Conservation (phyloP, 2,329 filamentous ascomycete species). For the Curvularia spicifera region DNA sequence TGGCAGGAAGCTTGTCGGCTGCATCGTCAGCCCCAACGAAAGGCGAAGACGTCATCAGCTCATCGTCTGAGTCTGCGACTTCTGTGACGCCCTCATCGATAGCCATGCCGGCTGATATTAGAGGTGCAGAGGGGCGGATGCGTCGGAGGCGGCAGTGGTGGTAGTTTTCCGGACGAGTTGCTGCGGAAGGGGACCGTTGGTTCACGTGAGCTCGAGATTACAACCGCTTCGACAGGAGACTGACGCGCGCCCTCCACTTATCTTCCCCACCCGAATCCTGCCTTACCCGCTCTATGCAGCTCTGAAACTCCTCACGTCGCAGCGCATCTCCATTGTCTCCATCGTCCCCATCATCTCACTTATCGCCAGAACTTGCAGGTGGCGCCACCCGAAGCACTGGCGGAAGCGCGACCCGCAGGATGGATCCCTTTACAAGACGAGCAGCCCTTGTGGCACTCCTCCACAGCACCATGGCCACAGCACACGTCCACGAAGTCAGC, state of each 20-base stretch:
- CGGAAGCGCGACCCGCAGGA: constrained; percentile 17
- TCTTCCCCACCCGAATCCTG: constrained; percentile 4
- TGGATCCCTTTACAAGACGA: constrained; percentile 19
- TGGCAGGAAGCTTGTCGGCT: constrained; percentile 32
- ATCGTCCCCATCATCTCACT: background rate
- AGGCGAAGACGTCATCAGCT: constrained; percentile 41
- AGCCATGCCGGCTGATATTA: constrained; percentile 29
- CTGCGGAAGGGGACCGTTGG: constrained; percentile 19
- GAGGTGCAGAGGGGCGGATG: constrained; percentile 1
- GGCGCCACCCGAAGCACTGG: constrained; percentile 4
- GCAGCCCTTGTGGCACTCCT: constrained; percentile 32
- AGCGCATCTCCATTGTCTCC: constrained; percentile 10
- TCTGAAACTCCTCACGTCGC: constrained; percentile 30
- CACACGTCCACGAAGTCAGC: constrained; percentile 52
- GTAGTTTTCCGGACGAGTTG: constrained; percentile 14
- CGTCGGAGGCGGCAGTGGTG: constrained; percentile 13
- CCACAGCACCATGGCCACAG: constrained; percentile 33
- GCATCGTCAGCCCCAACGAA: constrained; percentile 17
- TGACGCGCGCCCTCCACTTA: constrained; percentile 4
- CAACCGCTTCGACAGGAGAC: constrained; percentile 27
- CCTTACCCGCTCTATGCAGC: constrained; percentile 11
- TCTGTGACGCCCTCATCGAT: constrained; percentile 27
- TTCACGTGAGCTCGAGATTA: constrained; percentile 36
- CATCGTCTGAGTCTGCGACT: constrained; percentile 45
- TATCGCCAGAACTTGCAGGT: constrained; percentile 14